Base-by-base conservation (phyloP, 2,329 filamentous ascomycete species). In the Trichoderma cornu-damae region DNA sequence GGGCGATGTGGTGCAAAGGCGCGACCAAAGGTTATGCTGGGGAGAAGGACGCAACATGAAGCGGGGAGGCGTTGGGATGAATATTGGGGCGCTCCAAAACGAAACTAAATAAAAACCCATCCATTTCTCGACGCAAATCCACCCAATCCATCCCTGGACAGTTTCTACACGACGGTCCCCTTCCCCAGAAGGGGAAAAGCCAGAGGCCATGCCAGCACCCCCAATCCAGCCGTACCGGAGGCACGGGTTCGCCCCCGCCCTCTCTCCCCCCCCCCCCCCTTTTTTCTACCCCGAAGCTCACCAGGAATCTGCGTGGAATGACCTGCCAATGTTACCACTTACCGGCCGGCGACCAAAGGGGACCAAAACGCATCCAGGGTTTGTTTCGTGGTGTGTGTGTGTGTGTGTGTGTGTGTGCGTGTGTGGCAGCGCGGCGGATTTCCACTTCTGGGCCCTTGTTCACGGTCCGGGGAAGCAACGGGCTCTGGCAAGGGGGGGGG, bases 381-480 rank as follows among this genome's bases (percentile, higher is more conserved):
- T n/a, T n/a, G n/a, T n/a, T n/a, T n/a, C n/a, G n/a, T n/a, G n/a
- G 28, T 26, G 34, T 40, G 28, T 16, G 44, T 32, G 28, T 16
- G 44, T 32, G 22, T 47, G 52, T 47, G 24, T n/a, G 28, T 26
- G 34, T 40, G 28, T 16, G 44, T 32, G 28, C 8, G 44, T 32
- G 22, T 47, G 52, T 47, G 24, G 34, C 52, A 35, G 40, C 44
- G 52, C 35, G 35, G 52, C 53, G 53, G 53, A 57, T 57, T 57
- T 49, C 53, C 46, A 49, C 43, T 42, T 57, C 44, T 57, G 44
- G 44, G 22, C 44, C 20, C n/a, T n/a, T n/a, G 35, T 42, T 44
- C 53, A 57, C 32, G 43, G 53, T 49, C 53, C 44, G 53, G 53
- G 53, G 53, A 57, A 57, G 53, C 14, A n/a, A 56, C 53, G 44